phyloP scores from a whole-genome alignment of 306 rosid species.

The Trifolium dubium region DNA sequence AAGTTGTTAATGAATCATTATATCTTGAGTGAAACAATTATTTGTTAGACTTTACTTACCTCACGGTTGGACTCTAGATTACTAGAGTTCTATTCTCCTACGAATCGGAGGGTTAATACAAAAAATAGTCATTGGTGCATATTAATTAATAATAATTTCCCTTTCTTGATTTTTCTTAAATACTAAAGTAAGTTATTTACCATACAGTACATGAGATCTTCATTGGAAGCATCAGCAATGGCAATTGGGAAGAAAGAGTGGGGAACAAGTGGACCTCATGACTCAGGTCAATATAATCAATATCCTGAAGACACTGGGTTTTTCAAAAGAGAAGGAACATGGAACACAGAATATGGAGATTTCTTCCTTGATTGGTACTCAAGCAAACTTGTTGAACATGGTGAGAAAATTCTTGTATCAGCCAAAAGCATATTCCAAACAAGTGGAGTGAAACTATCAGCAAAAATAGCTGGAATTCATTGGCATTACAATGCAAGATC shows the following conservation, averaged over 20 bases:
- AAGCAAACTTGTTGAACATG: slow-evolving; percentile 65
- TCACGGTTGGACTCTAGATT: too few species aligned
- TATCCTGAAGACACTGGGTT: slow-evolving; percentile 82
- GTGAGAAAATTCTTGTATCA: slow-evolving; percentile 70
- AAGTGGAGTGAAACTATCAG: slow-evolving; percentile 74
- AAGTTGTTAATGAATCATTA: too few species aligned
- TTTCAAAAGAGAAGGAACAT: slow-evolving; percentile 79
- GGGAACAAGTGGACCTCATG: slow-evolving; percentile 86
- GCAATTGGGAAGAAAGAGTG: slow-evolving; percentile 78
- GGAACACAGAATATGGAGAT: slow-evolving; percentile 78
- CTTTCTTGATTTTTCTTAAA: too few species aligned
- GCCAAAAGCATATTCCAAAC: slow-evolving; percentile 71
- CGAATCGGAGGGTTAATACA: too few species aligned
- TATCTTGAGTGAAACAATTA: too few species aligned
- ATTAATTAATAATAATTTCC: too few species aligned
- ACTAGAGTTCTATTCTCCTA: too few species aligned
- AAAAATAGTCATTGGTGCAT: too few species aligned
- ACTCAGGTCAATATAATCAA: slow-evolving; percentile 82
- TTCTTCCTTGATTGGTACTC: slow-evolving; percentile 95
- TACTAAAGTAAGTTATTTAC: slow-evolving; percentile 14
- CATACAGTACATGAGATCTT: slow-evolving; percentile 82
- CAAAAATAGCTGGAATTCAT: slow-evolving; percentile 88
- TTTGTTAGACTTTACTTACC: too few species aligned
- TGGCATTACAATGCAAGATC: slow-evolving; percentile 88
- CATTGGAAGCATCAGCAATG: slow-evolving; percentile 77